Evolutionary conservation across 768 basidiomycete genomes (phyloP).

Genomic region (Amanita rimosa): DNA sequence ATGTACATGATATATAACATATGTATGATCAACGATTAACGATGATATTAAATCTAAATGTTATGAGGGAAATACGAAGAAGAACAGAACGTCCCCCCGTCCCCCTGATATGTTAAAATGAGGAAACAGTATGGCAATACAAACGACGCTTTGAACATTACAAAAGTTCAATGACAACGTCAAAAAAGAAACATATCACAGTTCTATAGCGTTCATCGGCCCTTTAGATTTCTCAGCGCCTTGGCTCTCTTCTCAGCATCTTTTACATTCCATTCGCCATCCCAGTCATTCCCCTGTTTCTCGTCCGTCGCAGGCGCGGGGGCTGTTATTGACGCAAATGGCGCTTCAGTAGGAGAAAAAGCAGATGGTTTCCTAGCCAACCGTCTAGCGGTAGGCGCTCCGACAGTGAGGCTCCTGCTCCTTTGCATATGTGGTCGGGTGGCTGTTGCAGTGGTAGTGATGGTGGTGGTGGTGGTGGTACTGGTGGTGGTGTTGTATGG

Average conservation of each 20-base stretch:
- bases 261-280: constrained; percentile 4
- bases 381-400: background rate
- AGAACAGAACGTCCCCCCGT: too few species aligned
- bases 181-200: too few species aligned
- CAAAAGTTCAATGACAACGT: too few species aligned
- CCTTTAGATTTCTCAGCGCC: background rate
- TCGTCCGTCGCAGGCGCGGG: too few species aligned
- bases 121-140: too few species aligned
- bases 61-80: too few species aligned
- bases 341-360: background rate
- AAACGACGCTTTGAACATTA: too few species aligned
- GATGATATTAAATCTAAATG: too few species aligned
- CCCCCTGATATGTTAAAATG: too few species aligned
- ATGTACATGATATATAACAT: too few species aligned
- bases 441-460: background rate
- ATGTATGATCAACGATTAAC: too few species aligned
- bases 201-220: background rate
- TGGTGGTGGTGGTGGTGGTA: background rate
- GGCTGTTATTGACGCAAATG: background rate
- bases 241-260: constrained; percentile 1
- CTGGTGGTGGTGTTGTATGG: background rate
- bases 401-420: background rate
- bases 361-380: background rate
- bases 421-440: background rate
- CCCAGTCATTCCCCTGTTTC: background rate